Percentiles rank a stretch among this genome's conserved stretches.
These are phyloP conservation scores for Fusarium armeniacum DNA, from an alignment of 2,329 filamentous ascomycete species.

Conservation along the genomic window DNA sequence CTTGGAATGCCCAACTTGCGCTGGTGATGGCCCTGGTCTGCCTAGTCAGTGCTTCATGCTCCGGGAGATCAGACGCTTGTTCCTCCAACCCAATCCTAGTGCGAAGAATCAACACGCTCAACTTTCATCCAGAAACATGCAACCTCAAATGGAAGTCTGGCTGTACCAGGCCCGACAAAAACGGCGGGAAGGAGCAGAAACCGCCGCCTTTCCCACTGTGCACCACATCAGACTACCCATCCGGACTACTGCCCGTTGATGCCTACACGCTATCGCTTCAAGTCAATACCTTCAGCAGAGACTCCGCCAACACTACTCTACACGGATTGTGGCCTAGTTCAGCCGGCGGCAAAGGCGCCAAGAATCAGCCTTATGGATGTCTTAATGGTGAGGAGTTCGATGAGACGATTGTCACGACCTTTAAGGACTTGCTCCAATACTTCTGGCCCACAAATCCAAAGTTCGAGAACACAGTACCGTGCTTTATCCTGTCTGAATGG, in stretches of 20 bases:
- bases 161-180: not conserved
- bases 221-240: not conserved
- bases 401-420: not conserved
- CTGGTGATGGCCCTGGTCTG: not conserved
- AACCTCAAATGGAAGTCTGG: not conserved
- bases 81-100: not conserved
- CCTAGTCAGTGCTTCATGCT: not conserved
- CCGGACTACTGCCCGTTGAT: not conserved
- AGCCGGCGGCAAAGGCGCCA: not conserved
- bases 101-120: not conserved
- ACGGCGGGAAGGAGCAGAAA: not conserved
- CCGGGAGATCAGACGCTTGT: conserved; percentile 10
- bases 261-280: conserved; percentile 5
- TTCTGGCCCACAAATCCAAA: conserved; percentile 10
- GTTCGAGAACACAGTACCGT: conserved; percentile 10
- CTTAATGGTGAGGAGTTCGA: conserved; percentile 5
- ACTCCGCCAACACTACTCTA: not conserved
- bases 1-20: not conserved
- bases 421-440: not conserved
- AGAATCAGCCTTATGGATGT: conserved; percentile 8
- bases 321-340: conserved; percentile 12
- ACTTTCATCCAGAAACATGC: not conserved
- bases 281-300: accelerated
- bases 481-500: conserved; percentile 14
- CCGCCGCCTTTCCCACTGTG: not conserved